Evolutionary conservation across 2,329 filamentous ascomycete genomes (phyloP).

Genomic region (Hymenoscyphus fructigenus): DNA sequence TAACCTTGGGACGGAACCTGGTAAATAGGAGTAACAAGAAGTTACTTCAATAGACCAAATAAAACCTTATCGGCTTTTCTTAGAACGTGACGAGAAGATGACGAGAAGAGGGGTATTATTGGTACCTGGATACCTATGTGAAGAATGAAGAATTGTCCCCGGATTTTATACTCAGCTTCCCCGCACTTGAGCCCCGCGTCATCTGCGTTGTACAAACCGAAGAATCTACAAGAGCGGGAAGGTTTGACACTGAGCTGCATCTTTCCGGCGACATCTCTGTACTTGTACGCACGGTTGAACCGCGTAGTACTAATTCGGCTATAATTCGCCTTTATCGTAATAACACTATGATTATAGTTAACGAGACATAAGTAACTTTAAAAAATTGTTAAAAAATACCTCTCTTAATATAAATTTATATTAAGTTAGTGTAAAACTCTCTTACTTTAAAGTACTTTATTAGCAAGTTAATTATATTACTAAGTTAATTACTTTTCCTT

Average conservation of each 20-base stretch:
- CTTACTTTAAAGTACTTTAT: too few relatives aligned
- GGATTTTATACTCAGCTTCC: background rate
- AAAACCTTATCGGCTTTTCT: background rate
- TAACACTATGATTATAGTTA: too few relatives aligned
- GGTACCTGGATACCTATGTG: background rate
- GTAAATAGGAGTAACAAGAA: background rate
- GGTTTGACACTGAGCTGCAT: background rate
- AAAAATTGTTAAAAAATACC: too few relatives aligned
- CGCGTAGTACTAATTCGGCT: too few relatives aligned
- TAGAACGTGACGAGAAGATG: constrained; percentile 2
- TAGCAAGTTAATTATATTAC: too few relatives aligned
- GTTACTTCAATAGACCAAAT: background rate
- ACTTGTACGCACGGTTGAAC: too few relatives aligned
- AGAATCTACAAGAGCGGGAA: background rate
- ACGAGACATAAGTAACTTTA: too few relatives aligned
- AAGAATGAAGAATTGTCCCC: background rate
- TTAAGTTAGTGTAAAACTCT: too few relatives aligned
- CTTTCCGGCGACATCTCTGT: background rate
- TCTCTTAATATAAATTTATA: too few relatives aligned
- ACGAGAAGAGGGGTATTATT: constrained; percentile 3
- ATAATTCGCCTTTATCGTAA: too few relatives aligned
- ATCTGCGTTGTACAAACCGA: background rate
- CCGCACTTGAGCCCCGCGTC: background rate
- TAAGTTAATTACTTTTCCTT: too few relatives aligned
- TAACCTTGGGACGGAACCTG: background rate